Percentiles rank a stretch among this genome's conserved stretches.
phyloP scores from a whole-genome alignment of 768 basidiomycete species.

The Suillus variegatus region DNA sequence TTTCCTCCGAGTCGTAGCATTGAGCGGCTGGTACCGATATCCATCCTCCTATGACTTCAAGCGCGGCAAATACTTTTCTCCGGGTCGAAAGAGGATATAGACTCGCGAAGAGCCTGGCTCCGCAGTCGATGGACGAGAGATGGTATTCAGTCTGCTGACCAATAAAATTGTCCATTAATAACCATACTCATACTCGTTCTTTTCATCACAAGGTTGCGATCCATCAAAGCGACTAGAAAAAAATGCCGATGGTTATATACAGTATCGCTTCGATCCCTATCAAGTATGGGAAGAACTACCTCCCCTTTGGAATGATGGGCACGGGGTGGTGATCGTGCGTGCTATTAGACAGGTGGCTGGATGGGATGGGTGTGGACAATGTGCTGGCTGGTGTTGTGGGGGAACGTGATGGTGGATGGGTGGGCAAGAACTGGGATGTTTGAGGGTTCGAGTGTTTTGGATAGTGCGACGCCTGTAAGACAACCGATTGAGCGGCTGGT shows the following conservation, averaged over 20 bases:
- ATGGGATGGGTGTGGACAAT: conserved; percentile 38
- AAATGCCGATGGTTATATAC: neutral
- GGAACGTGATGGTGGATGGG: too few relatives aligned
- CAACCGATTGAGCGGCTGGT: too few relatives aligned
- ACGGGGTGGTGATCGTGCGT: conserved; percentile 50
- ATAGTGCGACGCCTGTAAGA: too few relatives aligned
- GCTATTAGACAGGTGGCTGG: conserved; percentile 27
- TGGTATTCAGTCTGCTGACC: too few relatives aligned
- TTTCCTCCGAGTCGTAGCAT: too few relatives aligned
- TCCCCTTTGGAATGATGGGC: conserved; percentile 52
- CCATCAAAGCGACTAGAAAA: neutral
- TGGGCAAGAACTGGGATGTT: too few relatives aligned
- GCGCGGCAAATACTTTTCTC: neutral
- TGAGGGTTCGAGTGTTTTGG: too few relatives aligned
- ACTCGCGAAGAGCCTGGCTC: neutral
- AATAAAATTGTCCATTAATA: conserved; percentile 1
- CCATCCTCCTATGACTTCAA: neutral
- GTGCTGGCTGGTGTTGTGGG: conserved; percentile 25
- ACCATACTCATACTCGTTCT: neutral
- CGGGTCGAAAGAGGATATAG: too few relatives aligned
- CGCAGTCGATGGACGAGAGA: neutral
- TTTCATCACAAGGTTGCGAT: neutral
- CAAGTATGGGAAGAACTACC: conserved; percentile 1
- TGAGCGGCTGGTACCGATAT: neutral
- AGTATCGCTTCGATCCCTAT: neutral